Percentiles rank a stretch among this genome's conserved stretches.
These are phyloP conservation scores for Rhododendron vialii DNA, from an alignment of 148 eudicot genomes.

Conservation along the genomic window DNA sequence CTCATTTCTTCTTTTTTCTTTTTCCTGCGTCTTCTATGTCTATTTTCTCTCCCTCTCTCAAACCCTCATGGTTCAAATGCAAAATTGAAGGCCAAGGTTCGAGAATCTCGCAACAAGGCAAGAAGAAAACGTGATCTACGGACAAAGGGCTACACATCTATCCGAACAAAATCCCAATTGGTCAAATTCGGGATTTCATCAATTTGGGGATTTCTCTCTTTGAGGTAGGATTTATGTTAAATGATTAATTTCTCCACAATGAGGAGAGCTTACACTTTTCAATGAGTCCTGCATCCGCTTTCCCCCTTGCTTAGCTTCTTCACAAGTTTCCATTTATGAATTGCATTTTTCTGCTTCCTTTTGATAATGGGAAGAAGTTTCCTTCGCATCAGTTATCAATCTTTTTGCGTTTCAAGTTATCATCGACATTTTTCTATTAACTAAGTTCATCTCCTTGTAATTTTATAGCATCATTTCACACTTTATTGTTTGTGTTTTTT, in stretches of 20 bases:
- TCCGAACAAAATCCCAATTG: too few species aligned
- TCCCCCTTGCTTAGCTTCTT: constrained; percentile 51
- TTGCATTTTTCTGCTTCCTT: constrained; percentile 54
- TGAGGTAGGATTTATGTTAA: too few species aligned
- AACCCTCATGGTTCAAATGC: too few species aligned
- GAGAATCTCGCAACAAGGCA: too few species aligned
- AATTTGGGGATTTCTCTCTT: too few species aligned
- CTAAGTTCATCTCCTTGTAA: constrained; percentile 29
- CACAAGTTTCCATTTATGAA: constrained; percentile 49
- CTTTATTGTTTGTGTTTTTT: not conserved
- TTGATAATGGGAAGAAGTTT: constrained; percentile 38
- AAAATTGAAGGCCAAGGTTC: too few species aligned
- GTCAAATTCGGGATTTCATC: too few species aligned
- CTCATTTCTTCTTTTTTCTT: too few species aligned
- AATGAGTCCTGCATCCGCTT: constrained; percentile 29
- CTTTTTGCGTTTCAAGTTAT: constrained; percentile 24
- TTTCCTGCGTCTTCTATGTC: too few species aligned
- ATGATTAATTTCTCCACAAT: constrained; percentile 18
- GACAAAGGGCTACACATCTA: too few species aligned
- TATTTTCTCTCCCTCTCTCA: too few species aligned
- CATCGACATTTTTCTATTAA: constrained; percentile 25
- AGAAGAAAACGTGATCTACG: too few species aligned
- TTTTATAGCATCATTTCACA: not conserved
- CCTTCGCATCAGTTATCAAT: constrained; percentile 40
- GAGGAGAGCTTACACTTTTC: constrained; percentile 23